Percentiles rank a stretch among this genome's conserved stretches.
phyloP scores from a whole-genome alignment of 208 protist genomes.

The Acanthamoeba lugdunensis region DNA sequence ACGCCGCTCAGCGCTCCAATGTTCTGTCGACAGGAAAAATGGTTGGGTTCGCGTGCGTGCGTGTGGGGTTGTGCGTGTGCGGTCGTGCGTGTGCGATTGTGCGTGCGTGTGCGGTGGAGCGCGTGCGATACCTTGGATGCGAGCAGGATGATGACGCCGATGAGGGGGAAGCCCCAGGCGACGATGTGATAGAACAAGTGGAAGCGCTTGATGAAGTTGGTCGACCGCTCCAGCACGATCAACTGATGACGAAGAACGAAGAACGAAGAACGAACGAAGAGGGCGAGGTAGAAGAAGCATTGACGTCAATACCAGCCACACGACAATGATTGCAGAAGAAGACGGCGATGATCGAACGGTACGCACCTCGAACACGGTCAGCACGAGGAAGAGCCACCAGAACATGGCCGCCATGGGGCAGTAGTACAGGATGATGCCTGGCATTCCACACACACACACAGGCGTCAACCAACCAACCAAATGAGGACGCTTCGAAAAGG shows the following conservation, averaged over 20 bases:
- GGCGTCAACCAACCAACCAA: neutral
- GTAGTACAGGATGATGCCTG: conserved; percentile 28
- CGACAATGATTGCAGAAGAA: no score
- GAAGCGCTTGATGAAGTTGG: neutral
- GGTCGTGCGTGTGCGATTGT: neutral
- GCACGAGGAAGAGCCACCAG: neutral
- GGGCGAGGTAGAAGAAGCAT: neutral
- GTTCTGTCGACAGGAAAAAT: neutral
- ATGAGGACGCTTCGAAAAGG: no score
- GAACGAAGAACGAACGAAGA: no score
- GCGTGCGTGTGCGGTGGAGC: neutral
- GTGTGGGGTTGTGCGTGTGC: no score
- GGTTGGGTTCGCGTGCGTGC: no score
- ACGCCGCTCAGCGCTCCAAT: neutral
- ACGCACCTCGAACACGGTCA: conserved; percentile 7
- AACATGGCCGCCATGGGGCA: conserved; percentile 13
- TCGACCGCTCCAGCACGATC: neutral
- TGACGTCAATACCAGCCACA: neutral
- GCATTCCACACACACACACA: no score
- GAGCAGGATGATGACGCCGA: neutral
- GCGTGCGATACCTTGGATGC: neutral
- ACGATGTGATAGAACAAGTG: conserved; percentile 16
- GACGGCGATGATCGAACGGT: no score
- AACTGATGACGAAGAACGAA: neutral
- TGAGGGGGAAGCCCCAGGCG: conserved; percentile 6